Base-by-base conservation (phyloP, 2,329 filamentous ascomycete genomes). In the Pestalotiopsis sp. region DNA sequence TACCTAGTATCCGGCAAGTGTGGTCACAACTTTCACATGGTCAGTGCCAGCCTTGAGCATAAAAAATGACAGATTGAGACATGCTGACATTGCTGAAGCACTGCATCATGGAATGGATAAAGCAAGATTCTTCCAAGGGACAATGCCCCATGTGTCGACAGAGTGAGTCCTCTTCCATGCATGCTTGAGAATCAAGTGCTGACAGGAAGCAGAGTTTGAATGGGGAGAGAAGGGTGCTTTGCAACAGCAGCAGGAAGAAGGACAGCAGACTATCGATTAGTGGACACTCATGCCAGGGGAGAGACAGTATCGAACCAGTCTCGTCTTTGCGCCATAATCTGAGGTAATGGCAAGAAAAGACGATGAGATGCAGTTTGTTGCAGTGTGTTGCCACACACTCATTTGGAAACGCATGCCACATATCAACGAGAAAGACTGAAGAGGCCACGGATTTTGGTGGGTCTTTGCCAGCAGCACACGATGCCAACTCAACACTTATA, bases 111-210 rank as follows among this genome's bases (percentile, higher is more conserved):
- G 93, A 94, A 76, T 99, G 96, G 96, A 94, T 99, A 74, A 93
- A 96, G 77, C 95, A 98, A 79, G 96, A 98, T 71, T 91, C 93
- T 13, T 93, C 95, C 36, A 95, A 94, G 75, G 95, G 95, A 25
- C 92, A 98, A 72, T 99, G 96, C 79, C 96, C 96, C 36, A 98
- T 99, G 96, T 99, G 96, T 79, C 90, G 96, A 73, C 96, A 98
- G 81, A 94, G 94, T 96, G 87, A 75, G 85, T 76, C 60, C 20
- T 27, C 17, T 57, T 25, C n/a, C 5, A 14, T 9, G 23, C 36
- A 59, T 66, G 12, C 9, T 52, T 5, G 4, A 12, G 3, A 59
- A n/a, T 41, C 31, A 64, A 52, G 65, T 73, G 55, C 72, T 57
- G 45, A 63, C 20, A 25, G 61, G 49, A 49, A 67, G 52, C 65